A percentile compares a stretch with the other conserved stretches of the same genome.
Conservation (phyloP, 495 filamentous ascomycete genomes). For the Daldinia concentrica region DNA sequence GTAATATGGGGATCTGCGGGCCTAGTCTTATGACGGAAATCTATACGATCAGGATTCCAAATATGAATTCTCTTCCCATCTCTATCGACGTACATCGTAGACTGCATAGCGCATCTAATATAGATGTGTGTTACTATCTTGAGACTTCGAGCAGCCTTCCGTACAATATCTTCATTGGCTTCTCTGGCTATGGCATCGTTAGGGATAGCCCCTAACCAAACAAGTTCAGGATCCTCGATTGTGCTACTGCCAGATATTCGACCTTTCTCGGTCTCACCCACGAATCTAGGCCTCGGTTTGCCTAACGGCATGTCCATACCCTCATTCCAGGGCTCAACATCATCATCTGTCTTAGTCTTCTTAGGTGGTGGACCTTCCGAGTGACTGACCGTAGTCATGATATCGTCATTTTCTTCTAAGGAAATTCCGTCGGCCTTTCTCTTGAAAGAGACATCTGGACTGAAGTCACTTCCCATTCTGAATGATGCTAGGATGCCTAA, state of each 20-base stretch:
- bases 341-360: neutral
- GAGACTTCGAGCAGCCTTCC: slow-evolving; percentile 8
- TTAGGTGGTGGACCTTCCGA: neutral
- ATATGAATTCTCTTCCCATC: slow-evolving; percentile 27
- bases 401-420: neutral
- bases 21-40: neutral
- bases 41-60: slow-evolving; percentile 18
- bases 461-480: neutral
- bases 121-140: slow-evolving; percentile 29
- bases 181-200: neutral
- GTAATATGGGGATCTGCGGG: slow-evolving; percentile 21
- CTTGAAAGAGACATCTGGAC: neutral
- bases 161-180: slow-evolving; percentile 25
- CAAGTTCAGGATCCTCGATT: slow-evolving; percentile 26
- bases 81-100: slow-evolving; percentile 29
- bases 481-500: neutral
- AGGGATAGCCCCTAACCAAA: slow-evolving; percentile 29
- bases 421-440: neutral
- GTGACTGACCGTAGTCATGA: neutral
- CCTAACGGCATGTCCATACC: slow-evolving; percentile 34
- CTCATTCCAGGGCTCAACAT: slow-evolving; percentile 8
- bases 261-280: slow-evolving; percentile 6
- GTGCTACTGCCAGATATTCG: slow-evolving; percentile 18
- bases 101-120: slow-evolving; percentile 20
- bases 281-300: slow-evolving; percentile 15